phyloP scores from a whole-genome alignment of 768 basidiomycete species.

The Suillus tomentosus region DNA sequence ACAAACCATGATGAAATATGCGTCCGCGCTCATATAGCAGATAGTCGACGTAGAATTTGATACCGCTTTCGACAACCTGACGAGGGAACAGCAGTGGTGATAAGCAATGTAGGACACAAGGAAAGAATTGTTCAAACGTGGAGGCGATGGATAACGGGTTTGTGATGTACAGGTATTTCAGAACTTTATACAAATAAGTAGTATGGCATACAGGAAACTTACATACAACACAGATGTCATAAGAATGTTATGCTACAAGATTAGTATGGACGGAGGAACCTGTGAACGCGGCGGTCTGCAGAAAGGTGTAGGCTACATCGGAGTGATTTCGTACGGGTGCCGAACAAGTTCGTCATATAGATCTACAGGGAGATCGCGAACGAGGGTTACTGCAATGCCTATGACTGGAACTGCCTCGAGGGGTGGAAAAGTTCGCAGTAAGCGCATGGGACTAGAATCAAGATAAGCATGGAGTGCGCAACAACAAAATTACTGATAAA shows the following conservation, averaged over 20 bases:
- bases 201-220: background rate
- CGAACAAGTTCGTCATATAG: constrained; percentile 88
- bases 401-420: constrained; percentile 86
- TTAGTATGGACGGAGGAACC: constrained; percentile 12
- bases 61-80: too few relatives aligned
- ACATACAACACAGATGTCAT: constrained; percentile 21
- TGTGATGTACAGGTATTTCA: too few relatives aligned
- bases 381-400: constrained; percentile 91
- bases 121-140: too few relatives aligned
- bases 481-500: constrained; percentile 35
- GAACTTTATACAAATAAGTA: too few relatives aligned
- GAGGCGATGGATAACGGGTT: too few relatives aligned
- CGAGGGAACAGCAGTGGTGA: too few relatives aligned
- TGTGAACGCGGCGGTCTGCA: constrained; percentile 9
- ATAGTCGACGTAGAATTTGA: too few relatives aligned
- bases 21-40: too few relatives aligned
- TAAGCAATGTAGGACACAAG: too few relatives aligned
- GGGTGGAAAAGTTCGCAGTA: constrained; percentile 91
- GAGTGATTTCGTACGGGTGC: constrained; percentile 71
- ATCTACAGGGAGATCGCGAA: constrained; percentile 85
- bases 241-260: constrained; percentile 27
- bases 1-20: too few relatives aligned
- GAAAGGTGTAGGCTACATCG: constrained; percentile 8
- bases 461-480: constrained; percentile 7
- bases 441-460: constrained; percentile 80